Conservation (phyloP, 768 basidiomycete genomes). For the Chalciporus pseudorubinellus region DNA sequence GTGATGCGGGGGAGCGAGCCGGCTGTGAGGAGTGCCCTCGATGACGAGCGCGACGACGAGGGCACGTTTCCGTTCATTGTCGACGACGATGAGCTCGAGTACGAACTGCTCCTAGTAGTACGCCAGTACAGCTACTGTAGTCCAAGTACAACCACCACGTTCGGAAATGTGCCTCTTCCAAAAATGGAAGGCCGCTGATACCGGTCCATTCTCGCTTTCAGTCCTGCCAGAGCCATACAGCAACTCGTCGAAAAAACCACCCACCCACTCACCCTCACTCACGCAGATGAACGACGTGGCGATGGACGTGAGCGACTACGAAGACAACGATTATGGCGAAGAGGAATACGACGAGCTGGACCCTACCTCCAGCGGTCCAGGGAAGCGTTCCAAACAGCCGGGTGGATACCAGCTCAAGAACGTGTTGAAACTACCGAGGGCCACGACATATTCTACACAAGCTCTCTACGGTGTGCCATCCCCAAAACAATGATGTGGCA, state of each 20-base stretch:
- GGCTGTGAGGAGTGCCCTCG: constrained; percentile 1
- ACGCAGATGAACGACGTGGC: background rate
- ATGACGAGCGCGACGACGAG: constrained; percentile 17
- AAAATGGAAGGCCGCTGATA: constrained; percentile 5
- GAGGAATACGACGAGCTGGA: constrained; percentile 16
- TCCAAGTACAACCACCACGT: no score
- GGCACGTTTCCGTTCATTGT: constrained; percentile 10
- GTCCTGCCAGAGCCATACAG: constrained; percentile 2
- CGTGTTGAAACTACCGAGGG: constrained; percentile 52
- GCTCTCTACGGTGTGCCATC: constrained; percentile 49
- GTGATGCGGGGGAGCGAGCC: constrained; percentile 25
- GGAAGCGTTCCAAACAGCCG: constrained; percentile 1
- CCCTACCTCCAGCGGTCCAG: background rate
- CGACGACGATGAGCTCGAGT: background rate
- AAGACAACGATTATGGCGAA: constrained; percentile 13
- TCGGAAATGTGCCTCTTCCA: background rate
- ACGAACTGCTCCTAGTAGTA: background rate
- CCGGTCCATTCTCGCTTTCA: no score
- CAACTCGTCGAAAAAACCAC: background rate
- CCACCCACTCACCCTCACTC: background rate
- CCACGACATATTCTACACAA: constrained; percentile 64
- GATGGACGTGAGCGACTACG: constrained; percentile 24
- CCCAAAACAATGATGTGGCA: background rate
- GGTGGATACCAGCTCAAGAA: constrained; percentile 36
- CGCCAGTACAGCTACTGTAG: no score